These are phyloP conservation scores for Solanum neorickii DNA, from an alignment of 257 asterid species.

Conservation along the genomic window DNA sequence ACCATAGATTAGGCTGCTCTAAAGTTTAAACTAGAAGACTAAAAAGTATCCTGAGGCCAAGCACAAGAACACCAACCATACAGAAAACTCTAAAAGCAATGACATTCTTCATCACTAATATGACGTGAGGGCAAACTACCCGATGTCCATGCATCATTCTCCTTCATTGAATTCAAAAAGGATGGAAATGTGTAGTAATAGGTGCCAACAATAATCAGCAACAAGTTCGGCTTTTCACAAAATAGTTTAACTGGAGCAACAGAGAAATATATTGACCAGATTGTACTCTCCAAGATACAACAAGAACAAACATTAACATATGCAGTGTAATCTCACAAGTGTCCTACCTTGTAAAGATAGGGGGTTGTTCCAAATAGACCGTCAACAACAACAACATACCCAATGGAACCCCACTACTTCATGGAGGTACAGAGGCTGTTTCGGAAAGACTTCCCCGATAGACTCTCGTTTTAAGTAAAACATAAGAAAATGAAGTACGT, in stretches of 20 bases:
- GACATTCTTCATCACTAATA: neutral
- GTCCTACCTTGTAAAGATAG: too few species aligned
- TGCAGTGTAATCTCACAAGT: neutral
- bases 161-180: neutral
- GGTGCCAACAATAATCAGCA: neutral
- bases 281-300: neutral
- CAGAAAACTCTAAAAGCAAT: neutral
- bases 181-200: neutral
- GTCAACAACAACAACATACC: too few species aligned
- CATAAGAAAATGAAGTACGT: neutral
- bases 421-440: too few species aligned
- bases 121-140: neutral
- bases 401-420: too few species aligned
- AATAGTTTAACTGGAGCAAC: neutral
- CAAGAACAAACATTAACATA: neutral
- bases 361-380: neutral
- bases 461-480: neutral
- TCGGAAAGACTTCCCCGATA: too few species aligned
- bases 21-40: neutral
- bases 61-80: neutral
- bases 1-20: neutral
- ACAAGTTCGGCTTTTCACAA: neutral
- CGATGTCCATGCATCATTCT: neutral
- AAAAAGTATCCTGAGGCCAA: neutral
- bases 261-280: neutral